Evolutionary conservation across 2,329 filamentous ascomycete species (phyloP).

Genomic region (Whalleya microplaca): DNA sequence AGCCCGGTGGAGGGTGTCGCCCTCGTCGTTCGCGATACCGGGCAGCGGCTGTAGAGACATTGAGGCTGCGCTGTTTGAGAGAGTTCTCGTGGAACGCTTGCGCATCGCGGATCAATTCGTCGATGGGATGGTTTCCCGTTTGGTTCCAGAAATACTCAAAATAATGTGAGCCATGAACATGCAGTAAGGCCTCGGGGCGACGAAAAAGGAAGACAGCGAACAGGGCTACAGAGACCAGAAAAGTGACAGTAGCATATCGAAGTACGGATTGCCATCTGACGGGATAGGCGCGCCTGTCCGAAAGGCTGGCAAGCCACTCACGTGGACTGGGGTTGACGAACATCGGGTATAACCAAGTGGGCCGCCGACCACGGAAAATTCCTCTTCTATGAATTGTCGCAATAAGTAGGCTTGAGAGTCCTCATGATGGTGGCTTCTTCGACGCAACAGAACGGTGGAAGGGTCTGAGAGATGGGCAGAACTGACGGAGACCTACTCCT

Average conservation of each 20-base stretch:
- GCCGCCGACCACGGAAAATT: neutral
- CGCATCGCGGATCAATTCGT: slow-evolving; percentile 51
- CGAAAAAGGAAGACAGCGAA: slow-evolving; percentile 29
- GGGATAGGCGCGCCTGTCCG: slow-evolving; percentile 23
- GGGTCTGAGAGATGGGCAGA: neutral
- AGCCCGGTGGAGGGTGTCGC: slow-evolving; percentile 66
- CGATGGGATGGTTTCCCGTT: slow-evolving; percentile 50
- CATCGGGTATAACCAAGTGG: slow-evolving; percentile 10
- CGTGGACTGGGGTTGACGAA: slow-evolving; percentile 13
- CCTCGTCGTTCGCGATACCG: slow-evolving; percentile 60
- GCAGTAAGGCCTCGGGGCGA: slow-evolving; percentile 27
- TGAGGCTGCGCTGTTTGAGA: slow-evolving; percentile 50
- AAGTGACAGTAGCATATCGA: slow-evolving; percentile 27
- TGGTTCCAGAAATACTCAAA: slow-evolving; percentile 32
- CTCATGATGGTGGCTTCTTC: slow-evolving; percentile 13
- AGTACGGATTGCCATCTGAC: slow-evolving; percentile 26
- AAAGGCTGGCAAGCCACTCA: slow-evolving; percentile 28
- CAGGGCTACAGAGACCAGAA: slow-evolving; percentile 28
- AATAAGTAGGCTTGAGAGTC: neutral
- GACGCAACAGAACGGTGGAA: neutral
- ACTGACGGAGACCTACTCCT: neutral
- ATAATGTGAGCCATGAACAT: slow-evolving; percentile 21
- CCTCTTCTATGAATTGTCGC: slow-evolving; percentile 6
- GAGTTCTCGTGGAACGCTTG: slow-evolving; percentile 46
- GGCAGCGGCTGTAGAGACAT: slow-evolving; percentile 55